These are phyloP conservation scores for Trichosporon sp. DNA, from an alignment of 1,284 basidiomycete genomes.

Conservation along the genomic window DNA sequence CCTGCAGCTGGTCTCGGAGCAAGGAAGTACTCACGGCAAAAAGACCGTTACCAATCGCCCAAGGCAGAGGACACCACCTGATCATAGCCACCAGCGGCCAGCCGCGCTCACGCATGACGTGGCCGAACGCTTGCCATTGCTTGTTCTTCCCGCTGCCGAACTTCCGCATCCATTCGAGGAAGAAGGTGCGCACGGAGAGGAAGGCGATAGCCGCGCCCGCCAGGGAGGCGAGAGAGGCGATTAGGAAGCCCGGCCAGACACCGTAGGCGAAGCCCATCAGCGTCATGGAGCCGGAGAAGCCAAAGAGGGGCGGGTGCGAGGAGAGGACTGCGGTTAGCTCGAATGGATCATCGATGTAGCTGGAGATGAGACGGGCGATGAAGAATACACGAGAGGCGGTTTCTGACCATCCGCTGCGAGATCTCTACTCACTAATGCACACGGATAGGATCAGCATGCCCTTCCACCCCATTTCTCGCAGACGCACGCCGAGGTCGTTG, in stretches of 20 bases:
- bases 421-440: slow-evolving; percentile 44
- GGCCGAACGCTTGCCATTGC: slow-evolving; percentile 56
- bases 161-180: slow-evolving; percentile 47
- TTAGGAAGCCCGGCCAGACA: slow-evolving; percentile 50
- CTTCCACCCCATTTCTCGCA: slow-evolving; percentile 44
- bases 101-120: slow-evolving; percentile 55
- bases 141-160: slow-evolving; percentile 45
- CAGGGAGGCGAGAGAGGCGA: slow-evolving; percentile 46
- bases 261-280: slow-evolving; percentile 56
- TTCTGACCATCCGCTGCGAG: not conserved
- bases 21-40: slow-evolving; percentile 49
- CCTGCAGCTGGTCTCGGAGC: too few relatives aligned
- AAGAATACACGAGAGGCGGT: too few relatives aligned
- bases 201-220: slow-evolving; percentile 49
- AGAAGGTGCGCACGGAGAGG: slow-evolving; percentile 52
- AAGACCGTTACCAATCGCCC: slow-evolving; percentile 54
- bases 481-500: slow-evolving; percentile 41
- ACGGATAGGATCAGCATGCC: slow-evolving; percentile 47
- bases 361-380: too few relatives aligned
- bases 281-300: slow-evolving; percentile 52
- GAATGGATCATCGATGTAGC: too few relatives aligned
- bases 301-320: slow-evolving; percentile 56
- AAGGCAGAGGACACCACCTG: slow-evolving; percentile 55
- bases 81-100: slow-evolving; percentile 55
- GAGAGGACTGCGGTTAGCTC: slow-evolving; percentile 41